phyloP scores from a whole-genome alignment of 2,329 filamentous ascomycete species.

The Beauveria brongniartii region DNA sequence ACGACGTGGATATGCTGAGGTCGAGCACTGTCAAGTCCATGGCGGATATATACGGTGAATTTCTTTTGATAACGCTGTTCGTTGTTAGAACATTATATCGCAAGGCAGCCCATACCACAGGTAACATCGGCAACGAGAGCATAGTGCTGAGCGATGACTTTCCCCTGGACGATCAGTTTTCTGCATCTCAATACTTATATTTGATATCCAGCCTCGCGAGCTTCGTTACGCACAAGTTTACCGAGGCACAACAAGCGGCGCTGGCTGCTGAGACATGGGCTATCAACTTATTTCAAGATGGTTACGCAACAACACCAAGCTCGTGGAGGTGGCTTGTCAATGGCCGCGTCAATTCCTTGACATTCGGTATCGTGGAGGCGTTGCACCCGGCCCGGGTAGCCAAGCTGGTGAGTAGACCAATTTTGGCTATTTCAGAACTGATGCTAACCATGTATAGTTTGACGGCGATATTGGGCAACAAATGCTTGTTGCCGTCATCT shows the following conservation, averaged over 20 bases:
- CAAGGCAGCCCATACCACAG: slow-evolving; percentile 25
- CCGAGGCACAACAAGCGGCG: slow-evolving; percentile 27
- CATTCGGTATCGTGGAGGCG: slow-evolving; percentile 30
- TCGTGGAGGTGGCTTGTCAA: slow-evolving; percentile 26
- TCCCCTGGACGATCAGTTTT: slow-evolving; percentile 17
- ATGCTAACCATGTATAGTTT: slow-evolving; percentile 23
- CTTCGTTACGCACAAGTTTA: slow-evolving; percentile 29
- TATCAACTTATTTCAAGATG: slow-evolving; percentile 30
- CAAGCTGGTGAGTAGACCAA: slow-evolving; percentile 24
- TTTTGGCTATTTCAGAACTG: background rate
- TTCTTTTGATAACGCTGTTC: slow-evolving; percentile 31
- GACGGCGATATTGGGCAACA: slow-evolving; percentile 27
- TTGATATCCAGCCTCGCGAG: slow-evolving; percentile 28
- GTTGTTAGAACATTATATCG: slow-evolving; percentile 34
- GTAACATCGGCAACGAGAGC: slow-evolving; percentile 15
- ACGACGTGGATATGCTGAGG: slow-evolving; percentile 11
- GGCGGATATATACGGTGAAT: slow-evolving; percentile 20
- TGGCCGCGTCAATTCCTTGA: slow-evolving; percentile 26
- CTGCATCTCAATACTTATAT: slow-evolving; percentile 28
- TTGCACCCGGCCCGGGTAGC: slow-evolving; percentile 26
- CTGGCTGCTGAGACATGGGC: slow-evolving; percentile 26
- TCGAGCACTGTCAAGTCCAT: slow-evolving; percentile 12
- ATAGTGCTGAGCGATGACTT: slow-evolving; percentile 26
- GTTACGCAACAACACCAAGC: slow-evolving; percentile 15
- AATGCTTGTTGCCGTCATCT: slow-evolving; percentile 22